phyloP scores from a whole-genome alignment of 2,329 filamentous ascomycete genomes.

The Aspergillus sp. region DNA sequence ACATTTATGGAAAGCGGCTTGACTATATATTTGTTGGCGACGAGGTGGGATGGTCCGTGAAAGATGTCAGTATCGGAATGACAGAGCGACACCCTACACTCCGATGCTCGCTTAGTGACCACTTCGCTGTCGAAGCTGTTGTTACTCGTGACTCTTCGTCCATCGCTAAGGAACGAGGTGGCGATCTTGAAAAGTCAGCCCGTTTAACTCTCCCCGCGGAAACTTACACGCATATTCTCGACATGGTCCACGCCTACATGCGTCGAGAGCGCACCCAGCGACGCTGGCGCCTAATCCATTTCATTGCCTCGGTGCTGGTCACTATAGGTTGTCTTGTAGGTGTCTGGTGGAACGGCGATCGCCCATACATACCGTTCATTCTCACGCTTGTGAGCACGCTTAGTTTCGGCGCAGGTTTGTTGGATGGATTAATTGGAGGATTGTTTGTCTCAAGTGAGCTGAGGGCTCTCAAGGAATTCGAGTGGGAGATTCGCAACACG shows the following conservation, averaged over 20 bases:
- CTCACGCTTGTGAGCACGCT: constrained; percentile 79
- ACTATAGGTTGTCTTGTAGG: constrained; percentile 74
- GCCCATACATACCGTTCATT: constrained; percentile 75
- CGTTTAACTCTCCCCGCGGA: constrained; percentile 42
- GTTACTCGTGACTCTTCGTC: constrained; percentile 50
- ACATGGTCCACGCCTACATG: constrained; percentile 67
- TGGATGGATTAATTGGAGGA: constrained; percentile 83
- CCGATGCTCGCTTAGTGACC: constrained; percentile 85
- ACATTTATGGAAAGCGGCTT: constrained; percentile 77
- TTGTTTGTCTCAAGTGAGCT: constrained; percentile 85
- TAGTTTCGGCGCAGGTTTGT: constrained; percentile 69
- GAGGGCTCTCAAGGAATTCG: constrained; percentile 81
- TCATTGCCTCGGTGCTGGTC: constrained; percentile 64
- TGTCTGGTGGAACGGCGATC: constrained; percentile 72
- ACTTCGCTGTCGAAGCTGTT: constrained; percentile 86
- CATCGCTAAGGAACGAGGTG: neutral
- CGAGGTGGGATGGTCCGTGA: constrained; percentile 66
- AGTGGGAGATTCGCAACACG: constrained; percentile 83
- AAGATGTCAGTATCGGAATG: constrained; percentile 79
- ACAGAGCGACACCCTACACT: constrained; percentile 76
- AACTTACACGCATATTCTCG: constrained; percentile 71
- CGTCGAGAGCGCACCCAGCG: constrained; percentile 71
- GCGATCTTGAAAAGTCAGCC: neutral
- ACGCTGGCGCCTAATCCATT: constrained; percentile 71
- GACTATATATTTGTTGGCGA: constrained; percentile 89